Evolutionary conservation across 306 rosid species (phyloP).

Genomic region (Gillenia trifoliata): DNA sequence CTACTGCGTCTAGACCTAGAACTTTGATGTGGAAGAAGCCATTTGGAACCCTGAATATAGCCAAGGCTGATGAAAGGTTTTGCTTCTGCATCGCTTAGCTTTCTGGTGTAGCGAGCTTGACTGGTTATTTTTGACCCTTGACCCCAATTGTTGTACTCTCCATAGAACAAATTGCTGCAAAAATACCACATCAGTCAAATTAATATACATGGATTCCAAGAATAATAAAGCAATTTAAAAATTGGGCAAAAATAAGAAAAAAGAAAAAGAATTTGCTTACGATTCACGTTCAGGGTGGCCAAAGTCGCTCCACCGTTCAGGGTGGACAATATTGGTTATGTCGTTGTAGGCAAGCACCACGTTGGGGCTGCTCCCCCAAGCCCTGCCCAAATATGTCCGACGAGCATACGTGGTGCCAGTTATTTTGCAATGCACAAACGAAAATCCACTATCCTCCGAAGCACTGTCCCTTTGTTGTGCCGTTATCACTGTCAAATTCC

Average conservation of each 20-base stretch:
- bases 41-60: constrained; percentile 34
- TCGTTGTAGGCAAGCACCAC: constrained; percentile 36
- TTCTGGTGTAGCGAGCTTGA: constrained; percentile 14
- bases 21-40: constrained; percentile 52
- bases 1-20: neutral
- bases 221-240: neutral
- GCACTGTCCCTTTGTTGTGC: constrained; percentile 41
- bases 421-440: constrained; percentile 49
- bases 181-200: neutral
- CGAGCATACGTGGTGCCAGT: constrained; percentile 23
- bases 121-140: constrained; percentile 1
- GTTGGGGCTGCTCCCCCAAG: constrained; percentile 40
- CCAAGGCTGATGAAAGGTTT: constrained; percentile 34
- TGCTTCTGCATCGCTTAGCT: constrained; percentile 17
- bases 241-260: neutral
- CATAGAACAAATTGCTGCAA: constrained; percentile 28
- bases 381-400: constrained; percentile 41
- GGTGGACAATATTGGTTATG: constrained; percentile 17
- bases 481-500: constrained; percentile 30
- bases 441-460: constrained; percentile 16
- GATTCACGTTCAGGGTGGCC: neutral
- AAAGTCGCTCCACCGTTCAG: constrained; percentile 39
- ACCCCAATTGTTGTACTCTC: constrained; percentile 39
- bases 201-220: neutral
- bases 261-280: constrained; percentile 9